Evolutionary conservation across 2,329 filamentous ascomycete genomes (phyloP).

Genomic region (Sporothrix mexicana): DNA sequence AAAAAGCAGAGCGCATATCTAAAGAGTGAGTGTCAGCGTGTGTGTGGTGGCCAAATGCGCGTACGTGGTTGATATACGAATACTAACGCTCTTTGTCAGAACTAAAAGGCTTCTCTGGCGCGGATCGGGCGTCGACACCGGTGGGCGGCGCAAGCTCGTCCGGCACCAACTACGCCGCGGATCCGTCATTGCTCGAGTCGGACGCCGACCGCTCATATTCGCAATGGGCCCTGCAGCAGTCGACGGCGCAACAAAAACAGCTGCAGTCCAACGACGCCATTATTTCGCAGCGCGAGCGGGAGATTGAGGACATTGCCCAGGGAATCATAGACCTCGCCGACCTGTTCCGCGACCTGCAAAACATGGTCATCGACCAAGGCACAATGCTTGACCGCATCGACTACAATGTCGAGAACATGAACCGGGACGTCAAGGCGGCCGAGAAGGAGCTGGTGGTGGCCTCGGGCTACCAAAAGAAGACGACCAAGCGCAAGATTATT

Average conservation of each 20-base stretch:
- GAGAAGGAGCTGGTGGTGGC: constrained; percentile 91
- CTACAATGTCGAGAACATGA: constrained; percentile 97
- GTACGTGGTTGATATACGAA: no score
- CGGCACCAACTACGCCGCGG: constrained; percentile 55
- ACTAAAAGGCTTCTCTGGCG: constrained; percentile 70
- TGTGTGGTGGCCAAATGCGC: not conserved
- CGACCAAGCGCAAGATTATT: constrained; percentile 91
- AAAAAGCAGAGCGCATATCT: constrained; percentile 98
- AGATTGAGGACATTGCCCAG: constrained; percentile 97
- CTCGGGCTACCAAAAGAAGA: constrained; percentile 84
- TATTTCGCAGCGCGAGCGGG: constrained; percentile 90
- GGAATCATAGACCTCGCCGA: constrained; percentile 97
- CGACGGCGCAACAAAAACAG: constrained; percentile 67
- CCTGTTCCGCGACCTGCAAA: constrained; percentile 94
- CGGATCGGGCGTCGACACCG: constrained; percentile 61
- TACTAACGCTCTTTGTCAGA: constrained; percentile 56
- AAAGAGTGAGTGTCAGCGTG: constrained; percentile 68
- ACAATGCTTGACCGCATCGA: constrained; percentile 94
- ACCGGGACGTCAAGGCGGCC: constrained; percentile 88
- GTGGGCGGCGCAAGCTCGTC: constrained; percentile 42
- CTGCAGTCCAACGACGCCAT: constrained; percentile 78
- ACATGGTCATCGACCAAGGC: constrained; percentile 92
- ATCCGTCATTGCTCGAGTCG: constrained; percentile 89
- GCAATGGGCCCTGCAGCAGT: constrained; percentile 83
- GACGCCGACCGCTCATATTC: constrained; percentile 93